A percentile compares a stretch with the other conserved stretches of the same genome.
These are phyloP conservation scores for Peziza echinospora DNA, from an alignment of 495 filamentous ascomycete genomes.

Conservation along the genomic window DNA sequence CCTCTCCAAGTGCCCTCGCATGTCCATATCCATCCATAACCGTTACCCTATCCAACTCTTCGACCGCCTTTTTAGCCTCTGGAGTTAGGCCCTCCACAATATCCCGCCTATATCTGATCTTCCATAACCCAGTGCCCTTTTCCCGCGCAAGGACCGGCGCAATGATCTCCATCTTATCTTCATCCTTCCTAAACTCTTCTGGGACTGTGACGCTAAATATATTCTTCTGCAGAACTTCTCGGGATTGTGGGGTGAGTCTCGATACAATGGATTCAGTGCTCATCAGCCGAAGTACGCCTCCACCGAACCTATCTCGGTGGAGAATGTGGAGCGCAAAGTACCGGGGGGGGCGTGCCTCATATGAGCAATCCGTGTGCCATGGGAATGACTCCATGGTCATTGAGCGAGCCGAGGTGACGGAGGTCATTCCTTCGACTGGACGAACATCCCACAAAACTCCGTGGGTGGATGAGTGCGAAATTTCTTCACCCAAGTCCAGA, in stretches of 20 bases:
- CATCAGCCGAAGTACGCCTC: constrained; percentile 22
- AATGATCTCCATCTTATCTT: constrained; percentile 11
- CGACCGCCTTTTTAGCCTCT: constrained; percentile 29
- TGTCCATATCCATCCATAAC: not conserved
- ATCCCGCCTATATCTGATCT: constrained; percentile 10
- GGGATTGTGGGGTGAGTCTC: constrained; percentile 11
- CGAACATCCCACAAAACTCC: constrained; percentile 25
- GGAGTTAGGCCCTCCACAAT: constrained; percentile 23
- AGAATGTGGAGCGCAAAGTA: constrained; percentile 26
- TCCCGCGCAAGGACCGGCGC: constrained; percentile 6
- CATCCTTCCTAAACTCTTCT: constrained; percentile 19
- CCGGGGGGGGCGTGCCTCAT: constrained; percentile 20
- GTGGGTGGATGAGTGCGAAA: constrained; percentile 21
- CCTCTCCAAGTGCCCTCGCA: constrained; percentile 1
- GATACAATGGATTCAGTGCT: constrained; percentile 12
- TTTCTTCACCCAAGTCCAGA: constrained; percentile 16
- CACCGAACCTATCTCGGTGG: constrained; percentile 21
- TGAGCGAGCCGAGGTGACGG: constrained; percentile 16
- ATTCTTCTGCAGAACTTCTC: constrained; percentile 6
- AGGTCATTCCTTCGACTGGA: constrained; percentile 9
- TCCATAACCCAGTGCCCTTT: not conserved
- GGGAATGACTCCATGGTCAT: constrained; percentile 22
- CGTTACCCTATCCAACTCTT: constrained; percentile 20
- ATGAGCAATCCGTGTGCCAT: constrained; percentile 28
- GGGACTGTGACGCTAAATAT: constrained; percentile 21